Percentiles rank a stretch among this genome's conserved stretches.
Evolutionary conservation across 2,329 filamentous ascomycete genomes (phyloP).

Genomic region (Botrytis aclada): DNA sequence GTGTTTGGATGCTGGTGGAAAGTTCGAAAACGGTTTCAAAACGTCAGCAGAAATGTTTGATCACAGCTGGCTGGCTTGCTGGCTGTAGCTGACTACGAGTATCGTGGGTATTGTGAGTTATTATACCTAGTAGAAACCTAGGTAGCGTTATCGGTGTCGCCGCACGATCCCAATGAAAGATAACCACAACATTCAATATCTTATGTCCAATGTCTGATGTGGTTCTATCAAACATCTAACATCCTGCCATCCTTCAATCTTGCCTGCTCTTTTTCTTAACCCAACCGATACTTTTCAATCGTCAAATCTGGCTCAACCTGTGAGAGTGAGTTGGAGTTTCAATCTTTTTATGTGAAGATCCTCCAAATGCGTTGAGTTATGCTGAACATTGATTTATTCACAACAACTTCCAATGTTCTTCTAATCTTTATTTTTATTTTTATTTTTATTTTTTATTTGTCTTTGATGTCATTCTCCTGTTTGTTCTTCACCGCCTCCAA

Average conservation of each 20-base stretch:
- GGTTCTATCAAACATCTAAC: background rate
- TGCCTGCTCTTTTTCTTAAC: background rate
- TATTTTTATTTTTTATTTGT: background rate
- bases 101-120: background rate
- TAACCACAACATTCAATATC: conserved; percentile 2
- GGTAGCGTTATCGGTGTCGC: background rate
- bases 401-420: background rate
- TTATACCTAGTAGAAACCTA: background rate
- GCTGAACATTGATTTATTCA: background rate
- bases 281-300: background rate
- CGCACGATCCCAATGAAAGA: background rate
- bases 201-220: background rate
- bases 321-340: background rate
- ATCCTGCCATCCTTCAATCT: background rate
- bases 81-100: background rate
- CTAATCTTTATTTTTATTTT: background rate
- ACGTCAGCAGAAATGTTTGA: conserved; percentile 2
- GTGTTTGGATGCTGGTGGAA: conserved; percentile 1
- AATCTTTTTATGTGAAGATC: background rate
- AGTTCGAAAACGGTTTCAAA: background rate
- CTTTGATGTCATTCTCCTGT: conserved; percentile 3
- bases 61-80: background rate
- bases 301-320: background rate
- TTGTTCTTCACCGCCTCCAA: conserved; percentile 10
- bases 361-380: background rate